Percentiles rank a stretch among this genome's conserved stretches.
These are phyloP conservation scores for Chloroidium sp. DNA, from an alignment of 163 green algal species.

Conservation along the genomic window DNA sequence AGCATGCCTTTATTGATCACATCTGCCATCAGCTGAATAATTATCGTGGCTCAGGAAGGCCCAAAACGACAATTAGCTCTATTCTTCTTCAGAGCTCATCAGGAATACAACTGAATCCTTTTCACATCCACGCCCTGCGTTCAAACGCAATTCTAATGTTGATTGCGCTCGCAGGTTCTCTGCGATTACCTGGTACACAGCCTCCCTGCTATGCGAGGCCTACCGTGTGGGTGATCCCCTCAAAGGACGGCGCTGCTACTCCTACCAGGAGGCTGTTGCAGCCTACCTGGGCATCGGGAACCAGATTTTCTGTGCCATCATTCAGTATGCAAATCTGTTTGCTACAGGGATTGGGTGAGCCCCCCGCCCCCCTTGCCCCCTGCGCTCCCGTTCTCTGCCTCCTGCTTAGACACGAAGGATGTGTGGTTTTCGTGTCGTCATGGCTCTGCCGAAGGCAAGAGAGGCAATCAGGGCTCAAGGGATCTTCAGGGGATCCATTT, in stretches of 20 bases:
- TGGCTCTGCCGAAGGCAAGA: too few species aligned
- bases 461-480: too few species aligned
- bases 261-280: slow-evolving; percentile 16
- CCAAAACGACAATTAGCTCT: too few species aligned
- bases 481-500: too few species aligned
- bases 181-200: slow-evolving; percentile 31
- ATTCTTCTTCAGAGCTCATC: too few species aligned
- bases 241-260: slow-evolving; percentile 31
- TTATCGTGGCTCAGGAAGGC: too few species aligned
- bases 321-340: slow-evolving; percentile 17
- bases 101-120: too few species aligned
- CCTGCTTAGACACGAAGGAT: too few species aligned
- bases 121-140: background rate
- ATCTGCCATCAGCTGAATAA: too few species aligned
- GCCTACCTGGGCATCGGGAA: slow-evolving; percentile 12
- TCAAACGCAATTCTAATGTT: background rate
- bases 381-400: too few species aligned
- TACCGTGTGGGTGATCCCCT: slow-evolving; percentile 19
- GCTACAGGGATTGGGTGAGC: slow-evolving; percentile 14
- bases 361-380: background rate
- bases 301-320: slow-evolving; percentile 3
- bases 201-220: slow-evolving; percentile 27
- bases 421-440: too few species aligned
- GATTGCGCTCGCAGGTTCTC: background rate
- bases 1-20: too few species aligned